These are phyloP conservation scores for Oropetium thomaeum DNA, from an alignment of 176 grass and related monocot genomes.

Conservation along the genomic window DNA sequence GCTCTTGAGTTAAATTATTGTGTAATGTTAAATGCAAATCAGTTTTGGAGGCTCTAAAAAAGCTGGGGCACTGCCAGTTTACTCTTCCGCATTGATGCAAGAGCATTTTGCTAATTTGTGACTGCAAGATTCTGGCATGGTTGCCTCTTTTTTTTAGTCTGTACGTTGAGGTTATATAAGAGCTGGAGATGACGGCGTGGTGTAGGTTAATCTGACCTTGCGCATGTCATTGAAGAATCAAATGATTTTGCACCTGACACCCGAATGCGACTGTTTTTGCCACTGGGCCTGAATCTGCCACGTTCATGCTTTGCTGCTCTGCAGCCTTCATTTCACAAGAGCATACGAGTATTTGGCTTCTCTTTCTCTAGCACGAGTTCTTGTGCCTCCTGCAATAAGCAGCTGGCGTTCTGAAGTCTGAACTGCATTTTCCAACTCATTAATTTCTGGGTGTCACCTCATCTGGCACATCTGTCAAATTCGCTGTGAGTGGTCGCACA, in stretches of 20 bases:
- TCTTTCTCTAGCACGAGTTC: background rate
- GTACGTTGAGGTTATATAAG: too few species aligned
- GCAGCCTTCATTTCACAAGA: background rate
- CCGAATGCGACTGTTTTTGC: background rate
- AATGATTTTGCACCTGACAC: too few species aligned
- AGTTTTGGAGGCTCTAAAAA: constrained; percentile 13
- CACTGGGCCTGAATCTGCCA: background rate
- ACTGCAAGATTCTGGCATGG: too few species aligned
- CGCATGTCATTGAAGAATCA: background rate
- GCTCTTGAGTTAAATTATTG: constrained; percentile 5
- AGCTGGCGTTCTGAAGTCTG: background rate
- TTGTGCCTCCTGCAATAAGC: background rate
- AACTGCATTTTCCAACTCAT: constrained; percentile 16
- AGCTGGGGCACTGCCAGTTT: constrained; percentile 11
- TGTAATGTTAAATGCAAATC: constrained; percentile 35
- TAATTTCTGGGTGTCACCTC: background rate
- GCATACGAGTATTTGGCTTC: background rate
- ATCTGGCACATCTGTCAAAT: background rate
- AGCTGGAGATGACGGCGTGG: background rate
- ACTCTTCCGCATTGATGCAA: constrained; percentile 11
- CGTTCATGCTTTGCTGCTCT: too few species aligned
- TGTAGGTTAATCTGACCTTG: background rate
- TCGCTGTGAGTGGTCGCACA: background rate
- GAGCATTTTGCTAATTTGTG: constrained; percentile 20
- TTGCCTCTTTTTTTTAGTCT: background rate